Evolutionary conservation across 2,329 filamentous ascomycete genomes (phyloP), one percentile per base, ranked within the genome.

Genomic region (Venturia aucupariae): DNA sequence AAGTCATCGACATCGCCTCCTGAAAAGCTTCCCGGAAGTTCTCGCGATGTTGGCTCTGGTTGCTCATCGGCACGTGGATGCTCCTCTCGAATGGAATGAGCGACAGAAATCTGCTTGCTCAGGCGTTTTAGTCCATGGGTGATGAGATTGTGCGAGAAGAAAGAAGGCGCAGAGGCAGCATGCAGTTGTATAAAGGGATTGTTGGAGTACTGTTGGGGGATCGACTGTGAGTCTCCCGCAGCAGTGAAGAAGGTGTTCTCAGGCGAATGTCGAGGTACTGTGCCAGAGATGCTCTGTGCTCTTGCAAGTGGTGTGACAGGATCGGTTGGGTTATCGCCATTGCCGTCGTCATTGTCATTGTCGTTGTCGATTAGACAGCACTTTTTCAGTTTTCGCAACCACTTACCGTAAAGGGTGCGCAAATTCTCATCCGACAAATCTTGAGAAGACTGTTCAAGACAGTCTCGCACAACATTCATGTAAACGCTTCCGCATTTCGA

Each of bases 401-500:
- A 65, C 32, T 41, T 39, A 15, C 22, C n/a, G 27, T 65, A 65
- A 13, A 48, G 24, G 11, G 17, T 35, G 11, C 42, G 59, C 42
- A 62, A 41, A 24, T 46, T 13, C 19, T 65, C 62, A 4, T 48
- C 48, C 35, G 54, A 24, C 15, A 64, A 17, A 41, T 64, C 61
- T 5, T 22, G 48, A 73, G 75, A 11, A 70, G 67, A 67, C 70
- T 42, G 72, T 64, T 51, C 22, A 7, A 88, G 86, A 69, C 89
- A 92, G 3, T 84, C 81, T 71, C 89, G 83, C 1, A 90, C 88
- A 0, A 88, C 89, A 70, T 86, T 88, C 82, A 86, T 87, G 73
- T 91, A 93, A 0, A 89, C 79, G 8, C 85, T 88, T 17, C 89
- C 89, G 68, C 89, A 92, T 71, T 85, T 84, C 3, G 85, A 83